Evolutionary conservation across 2,329 filamentous ascomycete genomes (phyloP).

Genomic region (Trichoderma sp.): DNA sequence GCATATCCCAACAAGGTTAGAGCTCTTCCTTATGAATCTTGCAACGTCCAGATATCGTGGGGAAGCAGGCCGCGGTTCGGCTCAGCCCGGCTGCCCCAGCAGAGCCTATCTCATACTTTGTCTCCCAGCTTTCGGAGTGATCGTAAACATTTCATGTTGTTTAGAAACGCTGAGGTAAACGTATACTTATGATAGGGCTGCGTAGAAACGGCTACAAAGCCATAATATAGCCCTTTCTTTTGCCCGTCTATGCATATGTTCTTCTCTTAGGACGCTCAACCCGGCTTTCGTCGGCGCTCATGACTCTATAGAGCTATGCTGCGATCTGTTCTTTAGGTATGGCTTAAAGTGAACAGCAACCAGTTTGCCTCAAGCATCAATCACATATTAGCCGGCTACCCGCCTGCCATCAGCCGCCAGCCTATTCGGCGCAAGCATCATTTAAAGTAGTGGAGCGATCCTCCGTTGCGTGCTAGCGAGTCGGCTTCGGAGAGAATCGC

Average conservation of each 20-base stretch:
- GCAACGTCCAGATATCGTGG: background rate
- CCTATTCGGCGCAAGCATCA: background rate
- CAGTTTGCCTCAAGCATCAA: background rate
- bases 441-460: background rate
- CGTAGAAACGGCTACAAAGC: background rate
- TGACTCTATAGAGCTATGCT: background rate
- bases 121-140: background rate
- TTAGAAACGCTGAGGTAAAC: background rate
- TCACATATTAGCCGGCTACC: background rate
- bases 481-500: slow-evolving; percentile 2
- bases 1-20: background rate
- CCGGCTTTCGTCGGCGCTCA: background rate
- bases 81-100: background rate
- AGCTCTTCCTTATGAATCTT: background rate
- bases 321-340: background rate
- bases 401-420: background rate
- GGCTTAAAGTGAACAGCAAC: background rate
- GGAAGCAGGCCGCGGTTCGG: background rate
- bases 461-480: background rate
- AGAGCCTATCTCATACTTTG: background rate
- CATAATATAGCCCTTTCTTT: background rate
- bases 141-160: no score
- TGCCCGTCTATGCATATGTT: background rate
- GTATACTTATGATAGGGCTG: background rate
- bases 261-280: background rate